Base-by-base conservation (phyloP, 2,329 filamentous ascomycete species). In the Fusarium oxysporum region DNA sequence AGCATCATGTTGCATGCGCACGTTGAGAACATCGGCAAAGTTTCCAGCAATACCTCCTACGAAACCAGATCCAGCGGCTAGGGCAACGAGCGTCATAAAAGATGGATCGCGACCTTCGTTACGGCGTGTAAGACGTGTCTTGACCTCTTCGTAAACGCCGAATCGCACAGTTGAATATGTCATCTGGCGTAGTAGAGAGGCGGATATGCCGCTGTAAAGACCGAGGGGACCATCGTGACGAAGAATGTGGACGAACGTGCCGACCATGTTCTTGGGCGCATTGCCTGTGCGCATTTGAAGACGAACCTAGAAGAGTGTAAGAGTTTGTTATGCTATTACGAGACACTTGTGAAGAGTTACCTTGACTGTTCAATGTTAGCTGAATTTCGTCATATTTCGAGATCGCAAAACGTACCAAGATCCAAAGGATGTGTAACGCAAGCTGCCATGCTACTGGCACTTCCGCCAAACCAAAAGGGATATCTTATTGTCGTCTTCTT, bases 131-230 rank as follows among this genome's bases (percentile, higher is more conserved):
- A 81, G 73, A 57, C 88, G 89, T 30, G 89, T 85, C 84, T 99
- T 99, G 67, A 98, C 87, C 76, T 97, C 91, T 84, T 98, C 96
- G 86, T 99, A 99, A 73, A 98, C 91, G 73, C 95, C 96, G 85
- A 99, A 99, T 54, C 96, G 94, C 41, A 95, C 96, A 56, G 96
- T 99, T 67, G 93, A 96, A 86, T 99, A 99, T 67, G 96, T 98
- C 76, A 95, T 89, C 85, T 98, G 96, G 73, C 96, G 95, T 65
- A 98, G 89, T 54, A 98, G 89, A 63, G 95, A 96, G 75, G 96
- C 96, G 5, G 95, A 97, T 66, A 98, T 91, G 84, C 96, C 96
- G 78, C 89, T 92, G 84, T 99, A 99, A 53, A 99, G 88, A 33
- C 95, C 96, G 35, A 87, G 83, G n/a, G 93, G 71, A 43, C 96